A percentile compares a stretch with the other conserved stretches of the same genome.
Conservation (phyloP, 2,329 filamentous ascomycete genomes). For the Moelleriella libera region DNA sequence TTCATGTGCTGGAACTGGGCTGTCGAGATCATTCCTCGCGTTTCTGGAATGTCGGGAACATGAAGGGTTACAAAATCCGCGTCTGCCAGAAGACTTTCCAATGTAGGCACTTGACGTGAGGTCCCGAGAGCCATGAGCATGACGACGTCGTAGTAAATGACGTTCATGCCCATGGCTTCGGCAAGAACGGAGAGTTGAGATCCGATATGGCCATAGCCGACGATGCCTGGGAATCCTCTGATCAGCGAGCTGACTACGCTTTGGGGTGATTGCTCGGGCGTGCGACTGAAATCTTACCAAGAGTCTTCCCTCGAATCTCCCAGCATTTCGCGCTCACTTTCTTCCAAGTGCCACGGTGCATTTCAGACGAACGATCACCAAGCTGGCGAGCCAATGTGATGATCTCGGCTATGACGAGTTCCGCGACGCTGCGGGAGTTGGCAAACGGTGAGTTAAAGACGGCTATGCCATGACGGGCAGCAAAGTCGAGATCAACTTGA, state of each 20-base stretch:
- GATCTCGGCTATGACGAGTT: conserved; percentile 89
- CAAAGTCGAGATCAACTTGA: conserved; percentile 77
- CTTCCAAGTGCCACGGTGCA: conserved; percentile 93
- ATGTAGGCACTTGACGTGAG: conserved; percentile 63
- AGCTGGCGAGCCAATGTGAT: conserved; percentile 85
- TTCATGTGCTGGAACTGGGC: conserved; percentile 80
- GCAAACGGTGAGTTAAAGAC: conserved; percentile 99
- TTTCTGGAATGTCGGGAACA: conserved; percentile 87
- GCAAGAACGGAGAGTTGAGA: conserved; percentile 90
- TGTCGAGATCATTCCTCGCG: conserved; percentile 78
- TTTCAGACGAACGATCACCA: conserved; percentile 81
- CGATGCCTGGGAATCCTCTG: conserved; percentile 47
- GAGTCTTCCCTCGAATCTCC: conserved; percentile 95
- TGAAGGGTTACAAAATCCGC: conserved; percentile 92
- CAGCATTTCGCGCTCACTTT: conserved; percentile 95
- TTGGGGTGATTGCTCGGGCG: not conserved
- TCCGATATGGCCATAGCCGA: conserved; percentile 96
- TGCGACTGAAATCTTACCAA: conserved; percentile 40
- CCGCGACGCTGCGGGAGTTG: conserved; percentile 93
- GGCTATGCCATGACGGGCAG: conserved; percentile 74
- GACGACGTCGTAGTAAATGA: conserved; percentile 93
- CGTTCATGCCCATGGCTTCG: conserved; percentile 94
- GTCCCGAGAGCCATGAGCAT: conserved; percentile 92
- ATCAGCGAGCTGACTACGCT: not conserved
- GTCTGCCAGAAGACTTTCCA: conserved; percentile 61